These are phyloP conservation scores for Acanthamoeba polyphaga DNA, from an alignment of 208 protist genomes.

Conservation along the genomic window DNA sequence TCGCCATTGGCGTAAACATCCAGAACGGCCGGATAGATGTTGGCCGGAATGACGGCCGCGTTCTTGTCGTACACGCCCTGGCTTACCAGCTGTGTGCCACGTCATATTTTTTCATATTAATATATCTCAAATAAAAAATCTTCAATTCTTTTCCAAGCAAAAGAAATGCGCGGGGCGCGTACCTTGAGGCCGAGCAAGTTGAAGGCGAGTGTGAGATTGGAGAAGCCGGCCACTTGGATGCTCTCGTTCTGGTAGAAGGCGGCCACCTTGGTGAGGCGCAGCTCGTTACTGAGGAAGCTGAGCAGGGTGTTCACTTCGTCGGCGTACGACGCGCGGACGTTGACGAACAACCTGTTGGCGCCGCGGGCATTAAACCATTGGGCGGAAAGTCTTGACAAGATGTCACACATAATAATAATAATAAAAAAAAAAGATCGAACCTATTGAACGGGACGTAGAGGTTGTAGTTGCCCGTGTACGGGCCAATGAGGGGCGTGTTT, in stretches of 20 bases:
- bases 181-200: slow-evolving; percentile 63
- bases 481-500: not conserved
- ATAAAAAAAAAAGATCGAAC: not conserved
- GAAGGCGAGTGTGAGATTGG: slow-evolving; percentile 11
- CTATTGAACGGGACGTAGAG: slow-evolving; percentile 55
- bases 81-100: not conserved
- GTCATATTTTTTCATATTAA: not conserved
- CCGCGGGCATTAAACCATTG: no score
- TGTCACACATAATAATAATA: no score
- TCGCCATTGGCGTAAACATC: not conserved
- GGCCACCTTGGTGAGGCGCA: slow-evolving; percentile 40
- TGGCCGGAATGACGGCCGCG: not conserved
- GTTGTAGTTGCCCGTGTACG: slow-evolving; percentile 51
- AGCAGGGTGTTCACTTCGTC: slow-evolving; percentile 65
- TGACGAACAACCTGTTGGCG: slow-evolving; percentile 15
- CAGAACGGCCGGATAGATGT: not conserved
- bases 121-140: no score
- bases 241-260: slow-evolving; percentile 72
- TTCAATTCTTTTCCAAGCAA: no score
- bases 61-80: slow-evolving; percentile 23
- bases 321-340: slow-evolving; percentile 57
- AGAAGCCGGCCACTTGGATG: slow-evolving; percentile 49
- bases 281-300: slow-evolving; percentile 65
- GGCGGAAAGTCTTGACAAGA: not conserved
- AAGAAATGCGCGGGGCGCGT: not conserved